Percentiles rank a stretch among this genome's conserved stretches.
phyloP scores from a whole-genome alignment of 352 stramenopile genomes.

The Pythium monospermum region DNA sequence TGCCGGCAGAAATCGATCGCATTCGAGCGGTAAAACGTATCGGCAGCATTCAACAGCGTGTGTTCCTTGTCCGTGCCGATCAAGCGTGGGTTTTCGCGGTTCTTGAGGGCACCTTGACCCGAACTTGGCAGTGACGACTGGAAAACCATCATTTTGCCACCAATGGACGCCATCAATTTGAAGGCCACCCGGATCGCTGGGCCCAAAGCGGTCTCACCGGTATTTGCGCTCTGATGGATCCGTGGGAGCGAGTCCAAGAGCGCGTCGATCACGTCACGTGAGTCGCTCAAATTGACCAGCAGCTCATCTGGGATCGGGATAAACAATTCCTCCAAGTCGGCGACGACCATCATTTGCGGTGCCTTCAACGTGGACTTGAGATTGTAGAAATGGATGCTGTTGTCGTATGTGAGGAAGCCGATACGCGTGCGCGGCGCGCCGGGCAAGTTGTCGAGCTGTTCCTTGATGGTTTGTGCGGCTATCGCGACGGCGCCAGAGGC shows the following conservation, averaged over 20 bases:
- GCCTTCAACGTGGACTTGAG: conserved; percentile 82
- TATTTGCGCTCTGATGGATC: conserved; percentile 83
- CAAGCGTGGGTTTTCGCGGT: conserved; percentile 78
- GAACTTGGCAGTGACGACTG: conserved; percentile 78
- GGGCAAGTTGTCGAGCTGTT: conserved; percentile 75
- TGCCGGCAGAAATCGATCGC: conserved; percentile 96
- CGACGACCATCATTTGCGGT: conserved; percentile 88
- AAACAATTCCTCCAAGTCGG: conserved; percentile 85
- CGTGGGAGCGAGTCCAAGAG: conserved; percentile 94
- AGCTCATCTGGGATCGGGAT: conserved; percentile 95
- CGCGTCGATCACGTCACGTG: conserved; percentile 89
- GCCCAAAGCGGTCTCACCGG: conserved; percentile 73
- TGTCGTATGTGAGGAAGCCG: conserved; percentile 87
- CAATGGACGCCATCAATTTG: conserved; percentile 92
- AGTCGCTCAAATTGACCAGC: conserved; percentile 97
- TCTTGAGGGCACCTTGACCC: conserved; percentile 71
- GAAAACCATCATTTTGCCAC: conserved; percentile 88
- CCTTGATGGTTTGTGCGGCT: conserved; percentile 70
- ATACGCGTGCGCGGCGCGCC: conserved; percentile 69
- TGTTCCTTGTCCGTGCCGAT: conserved; percentile 88
- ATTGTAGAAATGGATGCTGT: conserved; percentile 87
- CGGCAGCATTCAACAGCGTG: conserved; percentile 84
- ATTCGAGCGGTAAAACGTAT: conserved; percentile 89
- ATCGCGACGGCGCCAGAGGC: conserved; percentile 67
- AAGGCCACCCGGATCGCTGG: conserved; percentile 94